Conservation (phyloP, 768 basidiomycete species). For the Auriscalpium vulgare region DNA sequence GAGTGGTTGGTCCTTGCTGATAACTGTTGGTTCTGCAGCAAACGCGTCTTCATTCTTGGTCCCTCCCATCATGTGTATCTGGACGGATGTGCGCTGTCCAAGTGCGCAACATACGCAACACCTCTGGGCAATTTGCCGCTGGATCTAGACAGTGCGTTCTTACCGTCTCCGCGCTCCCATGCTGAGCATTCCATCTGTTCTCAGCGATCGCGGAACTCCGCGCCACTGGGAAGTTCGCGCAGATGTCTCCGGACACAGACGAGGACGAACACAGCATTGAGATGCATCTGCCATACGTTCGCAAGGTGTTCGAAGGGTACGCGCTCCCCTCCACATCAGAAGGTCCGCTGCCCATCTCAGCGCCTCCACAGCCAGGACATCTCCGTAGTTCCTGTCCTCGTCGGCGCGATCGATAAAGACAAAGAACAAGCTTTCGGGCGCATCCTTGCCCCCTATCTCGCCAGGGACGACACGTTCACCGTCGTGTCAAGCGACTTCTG, state of each 20-base stretch:
- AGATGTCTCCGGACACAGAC: slow-evolving; percentile 61
- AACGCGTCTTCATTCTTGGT: slow-evolving; percentile 89
- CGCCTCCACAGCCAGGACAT: slow-evolving; percentile 52
- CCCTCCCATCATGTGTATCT: slow-evolving; percentile 93
- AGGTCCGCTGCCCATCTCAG: not conserved
- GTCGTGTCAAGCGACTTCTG: slow-evolving; percentile 96
- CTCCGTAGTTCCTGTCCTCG: slow-evolving; percentile 80
- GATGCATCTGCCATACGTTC: slow-evolving; percentile 92
- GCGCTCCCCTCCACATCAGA: slow-evolving; percentile 5
- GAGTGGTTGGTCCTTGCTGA: not conserved
- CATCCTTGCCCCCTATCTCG: slow-evolving; percentile 75
- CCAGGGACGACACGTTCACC: slow-evolving; percentile 71
- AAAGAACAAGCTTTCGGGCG: slow-evolving; percentile 58
- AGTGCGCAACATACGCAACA: slow-evolving; percentile 72
- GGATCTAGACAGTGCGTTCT: slow-evolving; percentile 64
- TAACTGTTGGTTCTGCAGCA: slow-evolving; percentile 36
- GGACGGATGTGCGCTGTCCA: slow-evolving; percentile 78
- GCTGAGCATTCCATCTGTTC: too few relatives aligned
- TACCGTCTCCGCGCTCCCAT: too few relatives aligned
- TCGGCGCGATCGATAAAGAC: slow-evolving; percentile 63
- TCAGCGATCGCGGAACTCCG: slow-evolving; percentile 62
- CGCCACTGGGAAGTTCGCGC: slow-evolving; percentile 58
- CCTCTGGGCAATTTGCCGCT: slow-evolving; percentile 79
- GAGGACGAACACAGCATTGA: slow-evolving; percentile 97
- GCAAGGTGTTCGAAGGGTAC: slow-evolving; percentile 78